Percentiles rank a stretch among this genome's conserved stretches.
Evolutionary conservation across 176 grass and related monocot genomes (phyloP).

Genomic region (Alopecurus myosuroides): DNA sequence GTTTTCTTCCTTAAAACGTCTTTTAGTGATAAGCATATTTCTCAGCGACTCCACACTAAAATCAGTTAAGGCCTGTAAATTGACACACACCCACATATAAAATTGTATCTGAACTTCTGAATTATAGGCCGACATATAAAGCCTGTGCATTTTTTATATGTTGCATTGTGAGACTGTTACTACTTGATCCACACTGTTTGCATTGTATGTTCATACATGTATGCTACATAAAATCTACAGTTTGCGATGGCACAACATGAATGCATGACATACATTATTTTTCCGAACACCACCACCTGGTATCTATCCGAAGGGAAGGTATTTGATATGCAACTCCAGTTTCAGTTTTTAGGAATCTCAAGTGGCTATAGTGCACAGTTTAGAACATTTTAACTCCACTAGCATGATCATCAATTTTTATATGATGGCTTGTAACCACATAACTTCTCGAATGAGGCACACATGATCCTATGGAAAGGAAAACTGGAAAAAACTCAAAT

Average conservation of each 20-base stretch:
- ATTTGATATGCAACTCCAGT: not conserved
- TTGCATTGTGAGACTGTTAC: not conserved
- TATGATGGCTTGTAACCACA: not conserved
- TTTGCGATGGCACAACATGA: not conserved
- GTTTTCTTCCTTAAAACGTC: not conserved
- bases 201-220: not conserved
- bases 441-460: not conserved
- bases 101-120: not conserved
- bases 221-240: not conserved
- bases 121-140: not conserved
- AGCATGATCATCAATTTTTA: not conserved
- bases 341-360: not conserved
- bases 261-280: not conserved
- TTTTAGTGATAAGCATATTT: conserved; percentile 12
- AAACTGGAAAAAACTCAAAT: not conserved
- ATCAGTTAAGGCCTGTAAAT: not conserved
- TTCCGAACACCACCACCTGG: not conserved
- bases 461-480: not conserved
- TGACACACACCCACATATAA: not conserved
- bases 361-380: not conserved
- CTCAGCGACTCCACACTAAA: not conserved
- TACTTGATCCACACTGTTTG: conserved; percentile 1
- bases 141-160: not conserved
- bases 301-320: not conserved
- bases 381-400: not conserved